A percentile compares a stretch with the other conserved stretches of the same genome.
These are phyloP conservation scores for Penicillium rolfsii DNA, from an alignment of 2,329 filamentous ascomycete species.

Conservation along the genomic window DNA sequence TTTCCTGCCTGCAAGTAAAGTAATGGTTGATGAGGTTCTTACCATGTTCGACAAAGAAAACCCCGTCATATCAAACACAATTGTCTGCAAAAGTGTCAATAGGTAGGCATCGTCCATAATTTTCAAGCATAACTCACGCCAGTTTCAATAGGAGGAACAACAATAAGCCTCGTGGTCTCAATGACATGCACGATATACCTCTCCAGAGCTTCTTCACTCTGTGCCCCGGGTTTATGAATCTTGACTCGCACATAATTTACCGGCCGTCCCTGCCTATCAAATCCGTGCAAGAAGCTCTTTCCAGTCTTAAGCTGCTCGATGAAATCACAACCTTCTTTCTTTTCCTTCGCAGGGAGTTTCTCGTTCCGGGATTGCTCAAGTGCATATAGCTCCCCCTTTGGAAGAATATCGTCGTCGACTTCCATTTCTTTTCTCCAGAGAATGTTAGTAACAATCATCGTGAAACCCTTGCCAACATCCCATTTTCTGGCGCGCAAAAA, in stretches of 20 bases:
- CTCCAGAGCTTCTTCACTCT: constrained; percentile 79
- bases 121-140: constrained; percentile 64
- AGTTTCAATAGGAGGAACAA: constrained; percentile 78
- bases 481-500: constrained; percentile 86
- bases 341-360: constrained; percentile 59
- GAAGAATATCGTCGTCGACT: constrained; percentile 83
- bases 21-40: constrained; percentile 25
- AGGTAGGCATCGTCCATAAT: neutral
- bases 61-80: constrained; percentile 91
- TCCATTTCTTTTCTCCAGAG: constrained; percentile 85
- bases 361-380: constrained; percentile 66
- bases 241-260: constrained; percentile 80
- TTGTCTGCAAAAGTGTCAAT: constrained; percentile 59
- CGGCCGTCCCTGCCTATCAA: constrained; percentile 60
- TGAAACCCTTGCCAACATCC: constrained; percentile 85
- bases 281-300: constrained; percentile 27
- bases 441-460: constrained; percentile 91
- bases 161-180: constrained; percentile 79
- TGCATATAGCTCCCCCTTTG: constrained; percentile 69
- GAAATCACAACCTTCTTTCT: constrained; percentile 45
- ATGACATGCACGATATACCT: constrained; percentile 88
- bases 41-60: constrained; percentile 94
- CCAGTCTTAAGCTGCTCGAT: constrained; percentile 27
- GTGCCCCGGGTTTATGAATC: constrained; percentile 78
- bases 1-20: neutral